phyloP scores from a whole-genome alignment of 2,329 filamentous ascomycete genomes.

The Monosporascus sp. region DNA sequence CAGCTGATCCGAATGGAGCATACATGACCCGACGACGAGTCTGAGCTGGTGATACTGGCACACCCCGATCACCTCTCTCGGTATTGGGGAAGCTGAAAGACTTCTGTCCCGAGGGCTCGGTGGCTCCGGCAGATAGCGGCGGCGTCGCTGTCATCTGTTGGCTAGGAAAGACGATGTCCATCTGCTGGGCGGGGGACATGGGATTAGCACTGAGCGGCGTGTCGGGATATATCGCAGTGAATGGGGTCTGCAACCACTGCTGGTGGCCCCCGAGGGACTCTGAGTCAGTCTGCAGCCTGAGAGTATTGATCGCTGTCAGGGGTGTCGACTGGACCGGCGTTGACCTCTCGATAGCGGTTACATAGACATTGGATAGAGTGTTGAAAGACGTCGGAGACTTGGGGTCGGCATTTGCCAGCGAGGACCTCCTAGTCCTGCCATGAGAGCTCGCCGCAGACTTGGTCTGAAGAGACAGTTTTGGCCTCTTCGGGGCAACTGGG shows the following conservation, averaged over 20 bases:
- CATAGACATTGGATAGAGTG: slow-evolving; percentile 62
- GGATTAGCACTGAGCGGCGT: slow-evolving; percentile 50
- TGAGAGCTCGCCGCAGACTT: slow-evolving; percentile 37
- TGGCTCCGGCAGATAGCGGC: slow-evolving; percentile 49
- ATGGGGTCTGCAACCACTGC: slow-evolving; percentile 37
- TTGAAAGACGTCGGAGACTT: slow-evolving; percentile 61
- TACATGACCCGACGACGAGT: slow-evolving; percentile 34
- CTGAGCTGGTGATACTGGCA: slow-evolving; percentile 30
- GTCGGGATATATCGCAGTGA: slow-evolving; percentile 43
- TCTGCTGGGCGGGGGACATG: slow-evolving; percentile 40
- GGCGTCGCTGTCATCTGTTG: slow-evolving; percentile 53
- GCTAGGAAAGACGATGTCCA: slow-evolving; percentile 47
- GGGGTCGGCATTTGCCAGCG: slow-evolving; percentile 44
- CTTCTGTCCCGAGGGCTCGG: slow-evolving; percentile 36
- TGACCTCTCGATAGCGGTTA: slow-evolving; percentile 56
- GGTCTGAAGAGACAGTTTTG: slow-evolving; percentile 53
- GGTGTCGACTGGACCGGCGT: slow-evolving; percentile 44
- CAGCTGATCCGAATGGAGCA: slow-evolving; percentile 17
- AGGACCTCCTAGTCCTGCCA: slow-evolving; percentile 35
- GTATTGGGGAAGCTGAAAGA: slow-evolving; percentile 43
- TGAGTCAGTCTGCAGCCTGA: slow-evolving; percentile 33
- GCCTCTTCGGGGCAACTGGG: slow-evolving; percentile 38
- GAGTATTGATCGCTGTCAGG: slow-evolving; percentile 45
- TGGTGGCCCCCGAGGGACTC: slow-evolving; percentile 27
- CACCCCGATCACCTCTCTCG: slow-evolving; percentile 22